Evolutionary conservation across 2,329 filamentous ascomycete genomes (phyloP).

Genomic region (Parafenestella ontariensis): DNA sequence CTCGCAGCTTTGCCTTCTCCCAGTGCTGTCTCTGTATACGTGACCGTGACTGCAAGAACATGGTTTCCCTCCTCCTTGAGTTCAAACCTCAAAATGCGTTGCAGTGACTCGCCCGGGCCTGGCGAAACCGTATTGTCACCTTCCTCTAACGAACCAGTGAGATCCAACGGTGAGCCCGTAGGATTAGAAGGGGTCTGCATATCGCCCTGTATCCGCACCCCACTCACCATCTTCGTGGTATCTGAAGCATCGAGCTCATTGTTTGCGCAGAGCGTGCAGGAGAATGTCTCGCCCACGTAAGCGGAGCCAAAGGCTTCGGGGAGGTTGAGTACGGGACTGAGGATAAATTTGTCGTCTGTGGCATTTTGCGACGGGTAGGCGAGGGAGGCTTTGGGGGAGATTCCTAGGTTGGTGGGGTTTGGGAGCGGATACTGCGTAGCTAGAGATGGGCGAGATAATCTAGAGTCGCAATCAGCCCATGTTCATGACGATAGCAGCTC

Average conservation of each 20-base stretch:
- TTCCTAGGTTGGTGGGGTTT: conserved; percentile 52
- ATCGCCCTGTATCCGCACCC: conserved; percentile 84
- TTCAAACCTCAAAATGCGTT: conserved; percentile 83
- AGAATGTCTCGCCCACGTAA: conserved; percentile 94
- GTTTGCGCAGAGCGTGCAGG: conserved; percentile 94
- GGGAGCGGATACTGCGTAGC: conserved; percentile 70
- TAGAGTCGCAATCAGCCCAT: conserved; percentile 44
- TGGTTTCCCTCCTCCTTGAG: conserved; percentile 94
- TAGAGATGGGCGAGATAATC: conserved; percentile 82
- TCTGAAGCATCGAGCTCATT: conserved; percentile 68
- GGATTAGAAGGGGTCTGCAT: conserved; percentile 90
- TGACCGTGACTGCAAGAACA: conserved; percentile 90
- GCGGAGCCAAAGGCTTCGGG: conserved; percentile 92
- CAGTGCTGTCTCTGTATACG: conserved; percentile 86
- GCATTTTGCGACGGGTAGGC: conserved; percentile 67
- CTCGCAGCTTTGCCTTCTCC: conserved; percentile 55
- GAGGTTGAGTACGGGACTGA: conserved; percentile 74
- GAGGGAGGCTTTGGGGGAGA: conserved; percentile 67
- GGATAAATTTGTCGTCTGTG: conserved; percentile 61
- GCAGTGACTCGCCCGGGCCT: conserved; percentile 70
- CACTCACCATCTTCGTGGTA: conserved; percentile 65
- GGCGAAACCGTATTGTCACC: conserved; percentile 49
- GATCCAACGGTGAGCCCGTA: conserved; percentile 64
- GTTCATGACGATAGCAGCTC: neutral
- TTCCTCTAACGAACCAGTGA: conserved; percentile 55